phyloP scores from a whole-genome alignment of 805 yeast species.

The Citeromyces nyonsensis region DNA sequence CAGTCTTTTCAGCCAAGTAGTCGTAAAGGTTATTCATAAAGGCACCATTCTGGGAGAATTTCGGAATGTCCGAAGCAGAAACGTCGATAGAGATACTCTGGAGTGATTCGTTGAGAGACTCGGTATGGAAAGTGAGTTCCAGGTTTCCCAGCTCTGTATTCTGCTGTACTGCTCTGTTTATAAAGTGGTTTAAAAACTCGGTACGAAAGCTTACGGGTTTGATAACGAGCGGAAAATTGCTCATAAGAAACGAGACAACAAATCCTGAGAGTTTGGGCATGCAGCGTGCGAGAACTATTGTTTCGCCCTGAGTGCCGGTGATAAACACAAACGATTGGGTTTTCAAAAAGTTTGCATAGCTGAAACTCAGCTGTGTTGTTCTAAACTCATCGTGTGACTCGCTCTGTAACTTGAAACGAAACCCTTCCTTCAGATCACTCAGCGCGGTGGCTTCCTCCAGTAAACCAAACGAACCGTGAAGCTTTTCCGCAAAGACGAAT shows the following conservation, averaged over 20 bases:
- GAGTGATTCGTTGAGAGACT: conserved; percentile 6
- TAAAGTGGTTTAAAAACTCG: conserved; percentile 7
- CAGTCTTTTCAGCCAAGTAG: conserved; percentile 9
- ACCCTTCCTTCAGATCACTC: no score
- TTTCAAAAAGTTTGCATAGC: not conserved
- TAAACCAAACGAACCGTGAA: no score
- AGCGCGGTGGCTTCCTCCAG: no score
- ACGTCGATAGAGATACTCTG: conserved; percentile 8
- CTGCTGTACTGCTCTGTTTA: conserved; percentile 7
- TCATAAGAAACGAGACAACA: conserved; percentile 8
- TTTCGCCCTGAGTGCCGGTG: not conserved
- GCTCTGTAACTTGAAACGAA: no score
- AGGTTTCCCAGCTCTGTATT: conserved; percentile 8
- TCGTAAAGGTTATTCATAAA: conserved; percentile 8
- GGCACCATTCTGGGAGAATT: not conserved
- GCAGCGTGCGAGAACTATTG: conserved; percentile 7
- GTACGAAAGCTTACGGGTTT: conserved; percentile 5
- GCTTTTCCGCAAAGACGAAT: no score
- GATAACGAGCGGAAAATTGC: conserved; percentile 9
- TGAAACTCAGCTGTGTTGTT: not conserved
- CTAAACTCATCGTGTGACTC: not conserved
- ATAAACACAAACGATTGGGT: conserved; percentile 1
- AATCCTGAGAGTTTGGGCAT: conserved; percentile 9
- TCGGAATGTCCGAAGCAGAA: no score
- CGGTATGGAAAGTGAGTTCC: conserved; percentile 7